Evolutionary conservation across 1,284 basidiomycete species (phyloP).

Genomic region (Takashimella koratensis): DNA sequence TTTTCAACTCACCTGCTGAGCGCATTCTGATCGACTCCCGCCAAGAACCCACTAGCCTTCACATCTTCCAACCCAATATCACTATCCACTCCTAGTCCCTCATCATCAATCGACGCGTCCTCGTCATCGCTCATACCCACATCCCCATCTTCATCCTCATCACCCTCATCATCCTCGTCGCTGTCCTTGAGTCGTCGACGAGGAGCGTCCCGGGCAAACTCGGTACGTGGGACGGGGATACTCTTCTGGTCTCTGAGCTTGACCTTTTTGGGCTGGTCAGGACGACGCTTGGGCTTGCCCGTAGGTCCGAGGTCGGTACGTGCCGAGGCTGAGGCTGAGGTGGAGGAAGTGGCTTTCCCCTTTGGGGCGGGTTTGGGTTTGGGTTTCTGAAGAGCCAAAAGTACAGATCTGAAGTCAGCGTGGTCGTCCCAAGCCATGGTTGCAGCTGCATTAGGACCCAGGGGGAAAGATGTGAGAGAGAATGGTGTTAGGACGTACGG

Average conservation of each 20-base stretch:
- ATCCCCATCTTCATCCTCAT: slow-evolving; percentile 20
- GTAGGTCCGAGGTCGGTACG: slow-evolving; percentile 23
- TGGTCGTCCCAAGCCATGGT: no score
- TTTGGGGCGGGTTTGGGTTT: slow-evolving; percentile 8
- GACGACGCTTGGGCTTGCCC: slow-evolving; percentile 40
- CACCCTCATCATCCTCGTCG: slow-evolving; percentile 26
- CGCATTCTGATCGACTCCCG: slow-evolving; percentile 34
- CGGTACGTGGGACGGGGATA: slow-evolving; percentile 43
- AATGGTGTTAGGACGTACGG: slow-evolving; percentile 16
- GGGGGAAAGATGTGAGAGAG: background rate
- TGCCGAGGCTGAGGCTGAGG: background rate
- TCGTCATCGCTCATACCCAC: slow-evolving; percentile 21
- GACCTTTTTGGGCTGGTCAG: slow-evolving; percentile 48
- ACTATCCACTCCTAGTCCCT: slow-evolving; percentile 21
- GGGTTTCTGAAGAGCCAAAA: slow-evolving; percentile 7
- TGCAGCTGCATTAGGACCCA: no score
- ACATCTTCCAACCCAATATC: slow-evolving; percentile 12
- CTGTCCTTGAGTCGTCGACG: slow-evolving; percentile 10
- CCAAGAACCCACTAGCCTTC: slow-evolving; percentile 31
- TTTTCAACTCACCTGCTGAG: slow-evolving; percentile 42
- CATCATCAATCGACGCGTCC: slow-evolving; percentile 32
- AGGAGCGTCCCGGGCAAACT: slow-evolving; percentile 22
- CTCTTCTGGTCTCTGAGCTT: slow-evolving; percentile 47
- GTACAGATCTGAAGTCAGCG: no score
- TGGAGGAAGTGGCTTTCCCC: slow-evolving; percentile 10